Conservation (phyloP, 108 stramenopile species). For the Hondaea fermentalgiana region DNA sequence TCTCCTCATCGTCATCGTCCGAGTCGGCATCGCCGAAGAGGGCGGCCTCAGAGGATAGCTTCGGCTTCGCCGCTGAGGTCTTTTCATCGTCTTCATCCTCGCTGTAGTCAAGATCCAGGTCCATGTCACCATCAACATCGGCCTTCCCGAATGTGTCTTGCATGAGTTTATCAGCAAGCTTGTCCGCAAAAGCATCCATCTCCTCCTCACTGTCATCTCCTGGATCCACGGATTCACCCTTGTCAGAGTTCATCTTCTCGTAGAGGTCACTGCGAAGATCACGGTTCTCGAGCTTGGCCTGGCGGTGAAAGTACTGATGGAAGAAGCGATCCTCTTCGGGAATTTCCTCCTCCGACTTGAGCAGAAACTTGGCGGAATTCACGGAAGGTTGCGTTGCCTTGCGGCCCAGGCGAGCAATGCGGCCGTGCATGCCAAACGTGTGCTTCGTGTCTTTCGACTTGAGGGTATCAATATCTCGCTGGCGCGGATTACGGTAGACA, state of each 20-base stretch:
- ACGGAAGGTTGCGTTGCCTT: slow-evolving; percentile 49
- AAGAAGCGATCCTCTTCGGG: slow-evolving; percentile 78
- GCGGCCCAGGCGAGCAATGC: slow-evolving; percentile 25
- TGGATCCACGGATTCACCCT: slow-evolving; percentile 47
- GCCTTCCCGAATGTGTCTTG: slow-evolving; percentile 47
- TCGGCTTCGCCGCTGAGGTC: background rate
- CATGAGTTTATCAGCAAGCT: slow-evolving; percentile 77
- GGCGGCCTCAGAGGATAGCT: slow-evolving; percentile 9
- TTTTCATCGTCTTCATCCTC: slow-evolving; percentile 7
- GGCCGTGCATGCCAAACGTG: slow-evolving; percentile 27
- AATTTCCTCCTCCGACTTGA: slow-evolving; percentile 36
- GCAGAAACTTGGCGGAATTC: slow-evolving; percentile 66
- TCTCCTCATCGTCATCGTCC: slow-evolving; percentile 15
- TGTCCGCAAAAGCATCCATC: slow-evolving; percentile 77
- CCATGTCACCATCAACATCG: slow-evolving; percentile 43
- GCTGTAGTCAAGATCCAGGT: slow-evolving; percentile 25
- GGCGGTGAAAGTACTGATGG: slow-evolving; percentile 69
- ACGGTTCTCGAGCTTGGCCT: slow-evolving; percentile 68
- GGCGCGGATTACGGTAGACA: slow-evolving; percentile 94
- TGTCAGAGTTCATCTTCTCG: slow-evolving; percentile 32
- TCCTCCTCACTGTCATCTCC: slow-evolving; percentile 39
- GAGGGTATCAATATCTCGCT: slow-evolving; percentile 20
- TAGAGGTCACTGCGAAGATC: slow-evolving; percentile 60
- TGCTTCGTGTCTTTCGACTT: slow-evolving; percentile 26
- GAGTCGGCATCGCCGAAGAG: slow-evolving; percentile 45